Base-by-base conservation (phyloP, 495 filamentous ascomycete species). In the Filosporella fistucella region DNA sequence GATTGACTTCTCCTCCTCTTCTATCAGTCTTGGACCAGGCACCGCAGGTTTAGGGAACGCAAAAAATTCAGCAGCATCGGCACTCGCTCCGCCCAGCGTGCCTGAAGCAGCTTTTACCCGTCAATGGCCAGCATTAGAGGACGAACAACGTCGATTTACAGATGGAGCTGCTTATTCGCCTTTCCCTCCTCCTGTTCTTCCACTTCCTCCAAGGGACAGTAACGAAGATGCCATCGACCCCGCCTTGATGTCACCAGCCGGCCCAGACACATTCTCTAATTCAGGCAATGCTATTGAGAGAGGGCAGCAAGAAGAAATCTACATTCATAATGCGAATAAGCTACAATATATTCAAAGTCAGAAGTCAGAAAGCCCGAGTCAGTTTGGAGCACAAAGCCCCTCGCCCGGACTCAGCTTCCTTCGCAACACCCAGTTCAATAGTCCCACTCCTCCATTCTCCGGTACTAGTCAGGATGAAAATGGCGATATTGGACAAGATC, bases 291-390 rank as follows among this genome's bases (percentile, higher is more conserved):
- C n/a, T n/a, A n/a, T n/a, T n/a, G n/a, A n/a, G n/a, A n/a, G n/a
- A n/a, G n/a, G n/a, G n/a, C n/a, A n/a, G n/a, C n/a, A n/a, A n/a
- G 26, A 54, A 2, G 17, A 26, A 20, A 22, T 38, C 21, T 54
- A 35, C 25, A 22, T 38, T 28, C 30, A 4, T 12, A 26, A 38
- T 2, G 23, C 45, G 9, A 9, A 4, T 28, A 18, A 24, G 6
- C 20, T 20, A 9, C 48, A 49, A 18, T 42, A 52, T 36, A 47
- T 44, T 10, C 54, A 57, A 36, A 57, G 55, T 33, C 43, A 46
- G 37, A 30, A 24, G 16, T 21, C 38, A 5, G 46, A 43, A 22
- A n/a, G n/a, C n/a, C n/a, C n/a, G n/a, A 37, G 47, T 26, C 18
- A 20, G 11, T 20, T 18, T 22, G 9, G 26, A 7, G 32, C 51